Conservation (phyloP, 2,329 filamentous ascomycete genomes). For the Colletotrichum karsti region DNA sequence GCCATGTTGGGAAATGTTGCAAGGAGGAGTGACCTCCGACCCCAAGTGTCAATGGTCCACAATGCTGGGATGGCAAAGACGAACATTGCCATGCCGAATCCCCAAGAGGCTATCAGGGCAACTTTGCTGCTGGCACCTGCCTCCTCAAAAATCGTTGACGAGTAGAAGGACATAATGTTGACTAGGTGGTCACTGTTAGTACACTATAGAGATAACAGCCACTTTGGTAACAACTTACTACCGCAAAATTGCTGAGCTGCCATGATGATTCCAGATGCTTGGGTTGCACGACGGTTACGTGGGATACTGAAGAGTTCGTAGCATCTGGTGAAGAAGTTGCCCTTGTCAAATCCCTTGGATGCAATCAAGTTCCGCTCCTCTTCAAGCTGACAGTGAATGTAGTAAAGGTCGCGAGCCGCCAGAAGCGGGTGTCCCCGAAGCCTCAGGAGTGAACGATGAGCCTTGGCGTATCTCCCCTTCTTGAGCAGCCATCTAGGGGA, state of each 20-base stretch:
- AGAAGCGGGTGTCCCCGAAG: conserved; percentile 67
- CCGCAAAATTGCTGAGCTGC: conserved; percentile 70
- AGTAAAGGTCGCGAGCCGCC: conserved; percentile 70
- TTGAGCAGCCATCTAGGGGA: conserved; percentile 74
- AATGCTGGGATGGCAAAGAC: conserved; percentile 72
- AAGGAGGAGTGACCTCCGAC: conserved; percentile 67
- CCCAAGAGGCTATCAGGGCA: conserved; percentile 58
- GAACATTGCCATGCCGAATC: conserved; percentile 65
- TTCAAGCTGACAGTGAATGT: conserved; percentile 54
- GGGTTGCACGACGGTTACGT: conserved; percentile 67
- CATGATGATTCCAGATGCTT: conserved; percentile 75
- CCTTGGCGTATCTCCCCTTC: conserved; percentile 61
- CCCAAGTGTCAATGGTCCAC: conserved; percentile 73
- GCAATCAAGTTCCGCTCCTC: conserved; percentile 33
- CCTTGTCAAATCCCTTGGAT: conserved; percentile 33
- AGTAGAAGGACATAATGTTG: conserved; percentile 61
- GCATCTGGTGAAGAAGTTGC: conserved; percentile 57
- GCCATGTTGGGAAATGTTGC: conserved; percentile 75
- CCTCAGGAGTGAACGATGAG: conserved; percentile 62
- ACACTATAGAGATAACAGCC: neutral
- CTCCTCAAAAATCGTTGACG: conserved; percentile 53
- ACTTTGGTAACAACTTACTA: conserved; percentile 34
- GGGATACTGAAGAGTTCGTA: conserved; percentile 67
- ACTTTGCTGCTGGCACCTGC: conserved; percentile 48
- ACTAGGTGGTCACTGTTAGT: conserved; percentile 30